Evolutionary conservation across 768 basidiomycete species (phyloP), one percentile per base, ranked within the genome.

Genomic region (Boletus insuetus): DNA sequence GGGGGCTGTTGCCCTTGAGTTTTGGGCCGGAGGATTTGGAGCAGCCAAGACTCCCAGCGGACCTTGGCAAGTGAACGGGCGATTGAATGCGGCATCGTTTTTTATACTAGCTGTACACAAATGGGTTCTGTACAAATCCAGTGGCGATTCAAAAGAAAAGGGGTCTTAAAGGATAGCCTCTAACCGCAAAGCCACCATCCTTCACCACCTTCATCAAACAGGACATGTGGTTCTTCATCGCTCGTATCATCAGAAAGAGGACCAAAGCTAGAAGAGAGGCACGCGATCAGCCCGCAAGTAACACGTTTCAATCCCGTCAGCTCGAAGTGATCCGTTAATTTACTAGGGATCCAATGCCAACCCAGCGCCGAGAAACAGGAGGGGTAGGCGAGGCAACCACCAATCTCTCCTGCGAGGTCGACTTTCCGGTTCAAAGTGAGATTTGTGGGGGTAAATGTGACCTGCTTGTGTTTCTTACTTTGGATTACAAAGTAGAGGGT

Each of bases 21-120:
- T 96, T 96, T 72, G 94, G 94, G 0, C 94, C 94, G 1, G 92
- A 86, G 64, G 78, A 92, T n/a, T 65, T 92, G 63, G 82, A 86
- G 44, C 64, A 78, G 31, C 82, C 83, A 13, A 69, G 62, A 43
- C 6, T 54, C 6, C 64, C 64, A 31, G 22, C 38, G 3, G 31
- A 16, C n/a, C 3, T n/a, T 32, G 20, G 20, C 19, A 32, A 24
- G 16, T 51, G 20, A 46, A 29, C 8, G 38, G 38, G 38, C 22
- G 22, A 24, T 3, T 24, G 4, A 24, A 24, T 24, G 24, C 24
- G 24, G 5, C 1, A 6, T 17, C 6, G 38, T 39, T 14, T 37
- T 14, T 26, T 26, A 26, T 8, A n/a, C n/a, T n/a, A 29, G 26
- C 29, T 29, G 29, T 29, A 9, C 29, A 29, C 26, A 26, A 9